Percentiles rank a stretch among this genome's conserved stretches.
Evolutionary conservation across 352 stramenopile genomes (phyloP).

Genomic region (Phytophthora constricta): DNA sequence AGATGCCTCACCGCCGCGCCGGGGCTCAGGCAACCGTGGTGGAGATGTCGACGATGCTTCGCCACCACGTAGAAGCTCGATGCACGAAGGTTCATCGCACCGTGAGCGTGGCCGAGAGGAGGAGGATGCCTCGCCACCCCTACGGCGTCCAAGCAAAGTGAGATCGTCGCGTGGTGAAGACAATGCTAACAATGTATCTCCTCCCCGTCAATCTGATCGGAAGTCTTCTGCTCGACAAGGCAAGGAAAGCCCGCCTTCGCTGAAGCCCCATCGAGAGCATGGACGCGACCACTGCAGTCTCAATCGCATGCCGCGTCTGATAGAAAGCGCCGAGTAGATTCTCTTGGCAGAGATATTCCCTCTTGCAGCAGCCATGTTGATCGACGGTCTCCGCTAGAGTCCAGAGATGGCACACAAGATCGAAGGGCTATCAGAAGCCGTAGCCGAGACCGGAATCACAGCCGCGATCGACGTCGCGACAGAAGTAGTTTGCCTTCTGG

Average conservation of each 20-base stretch:
- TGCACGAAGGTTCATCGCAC: neutral
- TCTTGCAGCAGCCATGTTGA: conserved; percentile 14
- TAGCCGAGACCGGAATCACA: conserved; percentile 19
- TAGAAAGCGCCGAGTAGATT: conserved; percentile 35
- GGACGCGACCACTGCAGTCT: conserved; percentile 12
- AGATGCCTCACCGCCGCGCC: no score
- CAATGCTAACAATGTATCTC: conserved; percentile 21
- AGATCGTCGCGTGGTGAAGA: neutral
- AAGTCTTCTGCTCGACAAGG: conserved; percentile 5
- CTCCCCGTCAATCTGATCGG: conserved; percentile 23
- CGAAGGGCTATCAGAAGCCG: conserved; percentile 11
- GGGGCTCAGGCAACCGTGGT: no score
- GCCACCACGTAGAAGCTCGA: no score
- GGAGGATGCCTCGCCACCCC: conserved; percentile 32
- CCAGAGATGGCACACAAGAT: conserved; percentile 3
- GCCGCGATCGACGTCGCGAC: conserved; percentile 16
- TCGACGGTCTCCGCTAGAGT: conserved; percentile 8
- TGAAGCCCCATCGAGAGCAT: conserved; percentile 23
- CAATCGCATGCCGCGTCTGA: conserved; percentile 18
- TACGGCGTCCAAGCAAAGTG: neutral
- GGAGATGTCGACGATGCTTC: no score
- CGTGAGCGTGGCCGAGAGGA: conserved; percentile 2
- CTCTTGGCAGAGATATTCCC: conserved; percentile 38
- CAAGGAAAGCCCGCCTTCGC: conserved; percentile 30
- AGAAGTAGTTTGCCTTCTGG: no score